A percentile compares a stretch with the other conserved stretches of the same genome.
phyloP scores from a whole-genome alignment of 1,139 yeast species.

The Geotrichum carabidarum region DNA sequence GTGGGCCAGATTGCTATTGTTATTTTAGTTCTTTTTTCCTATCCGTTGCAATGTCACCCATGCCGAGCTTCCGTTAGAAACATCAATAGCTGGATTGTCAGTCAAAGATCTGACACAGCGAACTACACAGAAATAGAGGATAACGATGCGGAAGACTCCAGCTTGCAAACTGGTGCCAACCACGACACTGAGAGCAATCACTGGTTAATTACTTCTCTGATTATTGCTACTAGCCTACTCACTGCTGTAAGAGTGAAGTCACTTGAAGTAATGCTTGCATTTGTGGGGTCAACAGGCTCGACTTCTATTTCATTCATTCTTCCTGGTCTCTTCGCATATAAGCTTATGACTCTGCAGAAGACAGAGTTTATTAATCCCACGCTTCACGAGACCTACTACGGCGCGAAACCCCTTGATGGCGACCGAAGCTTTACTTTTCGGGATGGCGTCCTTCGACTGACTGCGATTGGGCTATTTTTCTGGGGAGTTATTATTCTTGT shows the following conservation, averaged over 20 bases:
- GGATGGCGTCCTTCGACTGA: constrained; percentile 26
- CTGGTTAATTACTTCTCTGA: constrained; percentile 57
- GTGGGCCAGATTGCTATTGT: constrained; percentile 74
- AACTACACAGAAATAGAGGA: constrained; percentile 20
- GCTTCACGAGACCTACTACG: constrained; percentile 14
- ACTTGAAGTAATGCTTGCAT: constrained; percentile 78
- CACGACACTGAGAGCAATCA: constrained; percentile 40
- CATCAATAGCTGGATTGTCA: constrained; percentile 51
- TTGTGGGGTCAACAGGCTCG: constrained; percentile 94
- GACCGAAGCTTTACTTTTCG: not conserved
- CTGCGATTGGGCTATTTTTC: constrained; percentile 56
- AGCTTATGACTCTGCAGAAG: constrained; percentile 40
- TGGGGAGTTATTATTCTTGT: constrained; percentile 81
- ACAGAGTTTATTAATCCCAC: constrained; percentile 21
- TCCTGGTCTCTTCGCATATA: constrained; percentile 85
- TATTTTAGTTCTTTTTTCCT: constrained; percentile 76
- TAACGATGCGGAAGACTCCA: constrained; percentile 13
- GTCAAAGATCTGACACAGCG: constrained; percentile 4
- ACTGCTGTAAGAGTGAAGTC: constrained; percentile 77
- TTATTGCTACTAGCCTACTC: constrained; percentile 58
- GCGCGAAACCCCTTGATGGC: constrained; percentile 1
- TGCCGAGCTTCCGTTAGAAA: constrained; percentile 81
- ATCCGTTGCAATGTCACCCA: constrained; percentile 91
- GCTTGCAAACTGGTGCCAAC: not conserved
- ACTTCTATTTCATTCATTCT: constrained; percentile 88